phyloP scores from a whole-genome alignment of 805 yeast species.

The Candida cerambycidarum region DNA sequence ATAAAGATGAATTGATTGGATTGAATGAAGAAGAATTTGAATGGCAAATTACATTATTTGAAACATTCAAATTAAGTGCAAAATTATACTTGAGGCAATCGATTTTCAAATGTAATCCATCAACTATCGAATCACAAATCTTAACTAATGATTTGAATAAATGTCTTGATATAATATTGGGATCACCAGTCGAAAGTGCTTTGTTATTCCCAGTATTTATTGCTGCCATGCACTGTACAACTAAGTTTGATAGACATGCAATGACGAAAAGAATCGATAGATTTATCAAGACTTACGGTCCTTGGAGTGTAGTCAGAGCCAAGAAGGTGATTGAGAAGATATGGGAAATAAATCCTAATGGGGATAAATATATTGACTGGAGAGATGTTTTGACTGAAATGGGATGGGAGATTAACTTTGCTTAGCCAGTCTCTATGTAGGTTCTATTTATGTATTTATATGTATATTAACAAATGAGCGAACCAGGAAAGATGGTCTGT shows the following conservation, averaged over 20 bases:
- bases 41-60: slow-evolving; percentile 68
- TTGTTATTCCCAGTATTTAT: slow-evolving; percentile 76
- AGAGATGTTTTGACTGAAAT: slow-evolving; percentile 59
- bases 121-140: slow-evolving; percentile 62
- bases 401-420: slow-evolving; percentile 82
- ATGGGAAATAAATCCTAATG: slow-evolving; percentile 50
- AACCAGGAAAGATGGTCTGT: too few relatives aligned
- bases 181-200: slow-evolving; percentile 67
- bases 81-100: slow-evolving; percentile 67
- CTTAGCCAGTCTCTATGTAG: slow-evolving; percentile 33
- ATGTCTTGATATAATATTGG: slow-evolving; percentile 61
- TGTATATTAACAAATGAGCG: slow-evolving; percentile 2
- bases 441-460: neutral
- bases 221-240: slow-evolving; percentile 68
- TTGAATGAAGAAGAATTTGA: slow-evolving; percentile 52
- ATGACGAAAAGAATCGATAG: slow-evolving; percentile 55
- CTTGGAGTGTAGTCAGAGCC: slow-evolving; percentile 57
- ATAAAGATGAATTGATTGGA: slow-evolving; percentile 42
- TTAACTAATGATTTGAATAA: slow-evolving; percentile 53
- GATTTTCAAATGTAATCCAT: slow-evolving; percentile 57
- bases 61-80: slow-evolving; percentile 67
- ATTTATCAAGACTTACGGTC: slow-evolving; percentile 62
- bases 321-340: slow-evolving; percentile 45
- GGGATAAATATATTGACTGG: slow-evolving; percentile 72
- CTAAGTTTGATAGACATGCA: slow-evolving; percentile 47